Percentiles rank a stretch among this genome's conserved stretches.
These are phyloP conservation scores for Meredithiella fracta DNA, from an alignment of 2,329 filamentous ascomycete species.

Conservation along the genomic window DNA sequence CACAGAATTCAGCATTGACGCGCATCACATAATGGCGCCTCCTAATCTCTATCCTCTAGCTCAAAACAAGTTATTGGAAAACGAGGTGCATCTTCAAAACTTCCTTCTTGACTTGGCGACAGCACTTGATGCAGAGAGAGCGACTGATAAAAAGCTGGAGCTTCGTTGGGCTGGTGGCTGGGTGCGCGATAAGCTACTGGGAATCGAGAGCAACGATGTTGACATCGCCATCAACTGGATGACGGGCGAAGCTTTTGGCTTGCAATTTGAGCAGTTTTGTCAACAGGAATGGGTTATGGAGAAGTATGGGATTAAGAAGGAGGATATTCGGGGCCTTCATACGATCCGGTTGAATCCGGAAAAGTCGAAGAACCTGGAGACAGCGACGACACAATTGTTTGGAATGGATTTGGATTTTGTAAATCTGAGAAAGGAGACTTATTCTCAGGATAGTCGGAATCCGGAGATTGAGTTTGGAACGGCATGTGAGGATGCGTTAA, in stretches of 20 bases:
- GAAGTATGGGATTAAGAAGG: slow-evolving; percentile 40
- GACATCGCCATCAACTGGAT: slow-evolving; percentile 74
- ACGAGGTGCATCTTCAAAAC: slow-evolving; percentile 55
- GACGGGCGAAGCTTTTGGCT: slow-evolving; percentile 64
- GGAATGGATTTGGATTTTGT: slow-evolving; percentile 86
- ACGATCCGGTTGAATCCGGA: slow-evolving; percentile 86
- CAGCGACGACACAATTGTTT: slow-evolving; percentile 70
- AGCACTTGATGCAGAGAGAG: slow-evolving; percentile 23
- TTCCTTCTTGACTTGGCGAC: slow-evolving; percentile 69
- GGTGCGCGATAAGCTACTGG: slow-evolving; percentile 72
- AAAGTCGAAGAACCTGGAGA: slow-evolving; percentile 92
- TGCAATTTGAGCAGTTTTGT: slow-evolving; percentile 52
- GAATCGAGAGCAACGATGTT: slow-evolving; percentile 59
- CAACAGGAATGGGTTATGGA: slow-evolving; percentile 39
- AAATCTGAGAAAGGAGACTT: slow-evolving; percentile 83
- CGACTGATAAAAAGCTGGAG: slow-evolving; percentile 31
- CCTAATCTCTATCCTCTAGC: slow-evolving; percentile 7
- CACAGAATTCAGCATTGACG: not conserved
- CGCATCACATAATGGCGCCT: not conserved
- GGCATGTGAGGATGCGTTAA: slow-evolving; percentile 71
- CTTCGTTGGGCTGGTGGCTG: slow-evolving; percentile 73
- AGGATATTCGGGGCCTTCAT: slow-evolving; percentile 59
- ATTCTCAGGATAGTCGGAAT: slow-evolving; percentile 74
- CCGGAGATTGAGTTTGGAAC: slow-evolving; percentile 90
- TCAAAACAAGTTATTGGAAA: slow-evolving; percentile 42